Base-by-base conservation (phyloP, 345 rosid species). In the Noccaea caerulescens region DNA sequence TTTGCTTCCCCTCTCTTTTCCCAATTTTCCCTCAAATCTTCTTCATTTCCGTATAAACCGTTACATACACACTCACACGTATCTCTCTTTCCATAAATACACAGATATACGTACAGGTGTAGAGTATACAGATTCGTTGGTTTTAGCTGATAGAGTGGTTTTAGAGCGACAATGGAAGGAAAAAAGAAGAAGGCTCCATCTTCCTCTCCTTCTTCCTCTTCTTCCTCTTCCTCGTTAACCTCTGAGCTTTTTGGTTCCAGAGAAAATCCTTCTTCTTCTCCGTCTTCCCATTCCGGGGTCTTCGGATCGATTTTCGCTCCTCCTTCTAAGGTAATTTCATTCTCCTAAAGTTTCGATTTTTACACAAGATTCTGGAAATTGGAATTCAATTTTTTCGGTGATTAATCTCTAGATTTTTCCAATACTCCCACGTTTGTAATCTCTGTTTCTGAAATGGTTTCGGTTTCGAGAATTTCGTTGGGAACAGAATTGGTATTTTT, bases 201-300 rank as follows among this genome's bases (percentile, higher is more conserved):
- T 20, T 20, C 23, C 23, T 20, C 23, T 20, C 23, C 23, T 20
- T 18, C 51, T 0, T 81, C 78, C 30, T 10, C 55, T 1, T 59
- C 86, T 2, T 74, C 89, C 6, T 73, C 88, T n/a, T 39, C 84
- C 3, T 81, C 94, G 1, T 66, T 86, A 41, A 77, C 87, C 33
- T 77, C 84, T 55, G 86, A 91, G 73, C 82, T 91, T 75, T 91
- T 91, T 76, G 93, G 91, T 10, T 79, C 88, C 9, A 81, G 76
- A 68, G 91, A 87, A 11, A 63, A 56, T 38, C 59, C 75, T 62
- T 20, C 60, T 44, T 14, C 75, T 39, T 6, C 76, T 27, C 66
- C 86, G 3, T 76, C 93, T 3, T 79, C 92, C 7, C 75, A 88
- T 16, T 32, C 88, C 7, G 88, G 80, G 64, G 68, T 88, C 66